Percentiles rank a stretch among this genome's conserved stretches.
Evolutionary conservation across 2,329 filamentous ascomycete genomes (phyloP).

Genomic region (Aquanectria penicillioides): DNA sequence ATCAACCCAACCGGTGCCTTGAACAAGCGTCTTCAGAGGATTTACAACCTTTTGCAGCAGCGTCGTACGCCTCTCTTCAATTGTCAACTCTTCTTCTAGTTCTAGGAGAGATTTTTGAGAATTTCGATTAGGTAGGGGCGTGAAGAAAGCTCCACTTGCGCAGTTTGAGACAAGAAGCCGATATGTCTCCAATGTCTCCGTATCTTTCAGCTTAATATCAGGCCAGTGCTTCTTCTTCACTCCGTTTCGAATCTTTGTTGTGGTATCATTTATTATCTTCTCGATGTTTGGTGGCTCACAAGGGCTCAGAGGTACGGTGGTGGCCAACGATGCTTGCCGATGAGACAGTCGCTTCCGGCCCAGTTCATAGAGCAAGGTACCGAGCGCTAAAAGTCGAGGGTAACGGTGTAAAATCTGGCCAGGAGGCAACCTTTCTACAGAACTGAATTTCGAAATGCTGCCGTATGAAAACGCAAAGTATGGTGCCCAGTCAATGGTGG

Average conservation of each 20-base stretch:
- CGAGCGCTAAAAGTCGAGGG: slow-evolving; percentile 14
- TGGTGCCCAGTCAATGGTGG: neutral
- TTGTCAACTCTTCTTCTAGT: neutral
- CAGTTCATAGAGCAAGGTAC: neutral
- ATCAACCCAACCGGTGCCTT: slow-evolving; percentile 3
- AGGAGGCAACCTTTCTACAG: neutral
- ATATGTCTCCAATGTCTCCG: neutral
- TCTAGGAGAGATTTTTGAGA: neutral
- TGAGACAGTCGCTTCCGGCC: neutral
- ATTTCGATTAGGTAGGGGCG: neutral
- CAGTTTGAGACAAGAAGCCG: slow-evolving; percentile 1
- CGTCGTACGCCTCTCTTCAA: slow-evolving; percentile 8
- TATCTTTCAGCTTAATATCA: neutral
- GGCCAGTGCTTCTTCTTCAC: neutral
- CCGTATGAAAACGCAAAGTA: neutral
- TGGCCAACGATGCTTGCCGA: neutral
- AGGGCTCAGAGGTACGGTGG: neutral
- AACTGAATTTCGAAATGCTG: neutral
- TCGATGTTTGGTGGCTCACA: neutral
- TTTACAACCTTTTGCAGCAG: neutral
- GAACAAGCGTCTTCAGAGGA: neutral
- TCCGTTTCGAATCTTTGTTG: neutral
- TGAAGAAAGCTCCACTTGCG: neutral
- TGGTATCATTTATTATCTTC: neutral
- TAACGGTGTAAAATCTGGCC: neutral